Evolutionary conservation across 805 yeast species (phyloP), one percentile per base, ranked within the genome.

Genomic region (Ogataea naganishii): DNA sequence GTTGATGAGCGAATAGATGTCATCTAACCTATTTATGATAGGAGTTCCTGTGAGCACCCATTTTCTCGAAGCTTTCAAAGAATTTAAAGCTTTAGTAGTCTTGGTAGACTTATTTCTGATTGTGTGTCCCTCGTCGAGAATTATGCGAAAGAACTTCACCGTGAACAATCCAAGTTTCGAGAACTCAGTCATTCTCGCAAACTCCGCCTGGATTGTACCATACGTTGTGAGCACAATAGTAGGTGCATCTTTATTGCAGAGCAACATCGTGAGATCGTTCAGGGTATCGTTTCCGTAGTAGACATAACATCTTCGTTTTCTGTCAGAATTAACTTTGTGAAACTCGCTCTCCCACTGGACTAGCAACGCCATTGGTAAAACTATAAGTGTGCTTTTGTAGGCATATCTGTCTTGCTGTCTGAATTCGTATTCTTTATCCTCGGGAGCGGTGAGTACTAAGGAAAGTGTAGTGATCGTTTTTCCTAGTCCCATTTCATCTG

Each of bases 401-500:
- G 95, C 95, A 53, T 78, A 80, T 3, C 61, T 56, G 22, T 43
- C 51, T 29, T 23, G 24, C 32, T 24, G 26, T 20, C 7, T 23
- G 5, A 20, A 30, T 20, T 26, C 27, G n/a, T 44, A 45, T 1
- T 41, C 37, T 10, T 48, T 33, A 44, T 80, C 88, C 26, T 43
- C 50, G 0, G 85, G 82, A 7, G 67, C 75, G 0, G 83, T 66
- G 33, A 80, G 72, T 9, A 88, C 64, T 28, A 89, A 56, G 0
- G 96, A 69, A 30, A 85, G 54, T 0, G 94, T 74, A 1, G 95
- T 80, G 15, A 88, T 80, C 0, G 97, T 88, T 49, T 88, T 88
- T 24, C 97, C 97, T 7, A 88, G 62, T 0, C 97, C 97, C 97
- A 88, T 88, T 51, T 88, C 97, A 58, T 88, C 97, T 0, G 96